phyloP scores from a whole-genome alignment of 805 yeast genomes.

The Saccharomycopsis schoenii region DNA sequence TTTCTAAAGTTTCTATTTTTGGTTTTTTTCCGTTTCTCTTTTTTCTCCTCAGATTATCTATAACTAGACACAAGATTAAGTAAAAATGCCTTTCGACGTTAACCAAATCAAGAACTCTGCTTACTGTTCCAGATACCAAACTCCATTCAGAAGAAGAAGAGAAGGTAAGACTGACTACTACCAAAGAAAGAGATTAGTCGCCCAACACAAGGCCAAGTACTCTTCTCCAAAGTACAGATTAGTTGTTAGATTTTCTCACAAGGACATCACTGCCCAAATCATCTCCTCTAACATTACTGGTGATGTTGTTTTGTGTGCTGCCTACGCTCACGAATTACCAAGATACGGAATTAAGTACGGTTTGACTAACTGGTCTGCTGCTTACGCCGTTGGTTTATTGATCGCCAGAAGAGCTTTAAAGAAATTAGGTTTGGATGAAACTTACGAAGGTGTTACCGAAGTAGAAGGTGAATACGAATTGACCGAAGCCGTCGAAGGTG shows the following conservation, averaged over 20 bases:
- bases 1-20: background rate
- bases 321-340: slow-evolving; percentile 98
- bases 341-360: slow-evolving; percentile 95
- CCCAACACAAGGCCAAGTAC: slow-evolving; percentile 99
- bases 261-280: slow-evolving; percentile 96
- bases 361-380: slow-evolving; percentile 99
- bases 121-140: slow-evolving; percentile 98
- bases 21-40: background rate
- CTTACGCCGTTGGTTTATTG: slow-evolving; percentile 96
- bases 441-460: slow-evolving; percentile 98
- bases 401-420: slow-evolving; percentile 98
- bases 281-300: slow-evolving; percentile 95
- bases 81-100: slow-evolving; percentile 62
- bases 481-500: slow-evolving; percentile 99
- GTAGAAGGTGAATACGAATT: slow-evolving; percentile 98
- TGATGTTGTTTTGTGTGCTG: slow-evolving; percentile 92
- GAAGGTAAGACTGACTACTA: slow-evolving; percentile 99
- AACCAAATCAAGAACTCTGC: slow-evolving; percentile 72
- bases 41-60: slow-evolving; percentile 52
- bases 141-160: slow-evolving; percentile 99
- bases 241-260: slow-evolving; percentile 99
- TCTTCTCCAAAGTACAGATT: slow-evolving; percentile 99
- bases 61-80: slow-evolving; percentile 84
- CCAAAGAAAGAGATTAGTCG: slow-evolving; percentile 98
- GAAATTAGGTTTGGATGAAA: slow-evolving; percentile 96